Evolutionary conservation across 768 basidiomycete genomes (phyloP).

Genomic region (Mycena galericulata): DNA sequence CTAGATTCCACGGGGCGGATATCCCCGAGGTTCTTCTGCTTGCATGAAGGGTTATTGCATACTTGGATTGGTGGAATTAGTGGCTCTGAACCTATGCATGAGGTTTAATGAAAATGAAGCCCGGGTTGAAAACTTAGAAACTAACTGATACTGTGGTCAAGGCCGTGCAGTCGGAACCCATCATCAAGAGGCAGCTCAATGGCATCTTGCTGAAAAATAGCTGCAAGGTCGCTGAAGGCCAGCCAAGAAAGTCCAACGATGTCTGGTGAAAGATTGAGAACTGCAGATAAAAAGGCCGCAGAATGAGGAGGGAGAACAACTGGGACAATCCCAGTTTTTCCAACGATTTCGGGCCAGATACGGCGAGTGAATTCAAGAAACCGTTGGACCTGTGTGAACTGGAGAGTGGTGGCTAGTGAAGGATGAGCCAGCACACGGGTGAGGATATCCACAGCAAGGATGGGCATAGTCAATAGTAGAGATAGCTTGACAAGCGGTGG

Average conservation of each 20-base stretch:
- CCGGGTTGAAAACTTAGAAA: too few species aligned
- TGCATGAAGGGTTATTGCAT: too few species aligned
- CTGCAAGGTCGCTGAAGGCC: constrained; percentile 11
- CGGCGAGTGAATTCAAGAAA: constrained; percentile 10
- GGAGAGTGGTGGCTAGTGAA: too few species aligned
- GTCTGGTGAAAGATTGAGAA: not conserved
- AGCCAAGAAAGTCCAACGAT: constrained; percentile 4
- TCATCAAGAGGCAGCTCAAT: not conserved
- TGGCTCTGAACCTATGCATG: not conserved
- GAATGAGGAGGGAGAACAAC: not conserved
- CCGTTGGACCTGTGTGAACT: too few species aligned
- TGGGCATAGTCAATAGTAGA: too few species aligned
- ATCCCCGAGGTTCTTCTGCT: too few species aligned
- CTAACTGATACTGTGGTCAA: not conserved
- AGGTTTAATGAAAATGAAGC: too few species aligned
- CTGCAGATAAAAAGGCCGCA: constrained; percentile 1
- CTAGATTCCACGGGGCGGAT: too few species aligned
- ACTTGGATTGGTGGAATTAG: not conserved
- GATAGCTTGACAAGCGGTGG: too few species aligned
- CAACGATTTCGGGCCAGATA: constrained; percentile 17
- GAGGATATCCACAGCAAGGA: too few species aligned
- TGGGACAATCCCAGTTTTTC: not conserved
- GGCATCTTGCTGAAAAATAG: not conserved
- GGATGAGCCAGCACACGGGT: too few species aligned
- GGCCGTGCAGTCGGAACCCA: constrained; percentile 1